A percentile compares a stretch with the other conserved stretches of the same genome.
phyloP scores from a whole-genome alignment of 169 alveolate species.

The Eimeria praecox region DNA sequence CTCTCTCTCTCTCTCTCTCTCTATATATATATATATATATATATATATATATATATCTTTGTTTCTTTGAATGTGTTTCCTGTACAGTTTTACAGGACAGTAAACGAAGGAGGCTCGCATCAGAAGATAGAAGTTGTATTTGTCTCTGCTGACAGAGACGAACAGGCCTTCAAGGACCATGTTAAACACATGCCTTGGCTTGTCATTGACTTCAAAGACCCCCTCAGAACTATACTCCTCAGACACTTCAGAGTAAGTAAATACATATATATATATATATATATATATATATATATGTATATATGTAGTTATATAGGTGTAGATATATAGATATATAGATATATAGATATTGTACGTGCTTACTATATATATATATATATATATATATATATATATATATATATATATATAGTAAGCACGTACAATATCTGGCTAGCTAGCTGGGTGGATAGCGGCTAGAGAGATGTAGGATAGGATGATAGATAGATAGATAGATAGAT shows the following conservation, averaged over 20 bases:
- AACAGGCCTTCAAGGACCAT: conserved; percentile 82
- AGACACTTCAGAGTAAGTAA: conserved; percentile 85
- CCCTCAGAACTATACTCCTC: conserved; percentile 83
- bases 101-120: conserved; percentile 86
- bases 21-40: no score
- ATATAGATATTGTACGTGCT: neutral
- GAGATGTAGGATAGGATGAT: neutral
- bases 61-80: no score
- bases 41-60: no score
- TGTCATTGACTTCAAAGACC: conserved; percentile 84
- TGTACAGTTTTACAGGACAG: conserved; percentile 85
- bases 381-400: neutral
- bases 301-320: conserved; percentile 63
- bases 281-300: neutral
- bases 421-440: neutral
- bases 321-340: neutral
- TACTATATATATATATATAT: no score
- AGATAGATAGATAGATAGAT: no score
- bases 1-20: neutral
- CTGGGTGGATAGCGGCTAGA: neutral
- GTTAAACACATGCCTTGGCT: conserved; percentile 87
- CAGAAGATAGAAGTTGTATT: conserved; percentile 87
- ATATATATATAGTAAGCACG: no score
- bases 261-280: neutral
- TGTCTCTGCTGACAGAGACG: conserved; percentile 84